These are phyloP conservation scores for Aspergillus nomiae DNA, from an alignment of 2,329 filamentous ascomycete species.

Conservation along the genomic window DNA sequence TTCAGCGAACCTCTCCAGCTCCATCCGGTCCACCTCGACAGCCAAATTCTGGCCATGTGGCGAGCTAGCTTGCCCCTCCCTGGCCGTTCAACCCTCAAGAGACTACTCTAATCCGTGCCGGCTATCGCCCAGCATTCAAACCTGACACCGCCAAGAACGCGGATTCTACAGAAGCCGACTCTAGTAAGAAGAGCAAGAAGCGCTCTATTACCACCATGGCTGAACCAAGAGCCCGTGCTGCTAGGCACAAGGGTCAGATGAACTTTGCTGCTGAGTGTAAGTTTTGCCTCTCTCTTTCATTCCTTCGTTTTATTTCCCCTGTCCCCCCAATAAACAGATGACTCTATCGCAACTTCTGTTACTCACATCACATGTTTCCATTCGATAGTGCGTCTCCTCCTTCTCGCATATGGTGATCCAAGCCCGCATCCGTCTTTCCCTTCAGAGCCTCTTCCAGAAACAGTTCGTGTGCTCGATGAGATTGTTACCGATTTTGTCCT, in stretches of 20 bases:
- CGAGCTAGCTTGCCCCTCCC: conserved; percentile 18
- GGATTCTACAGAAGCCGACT: neutral
- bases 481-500: conserved; percentile 97
- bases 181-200: conserved; percentile 13
- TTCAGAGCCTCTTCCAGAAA: conserved; percentile 75
- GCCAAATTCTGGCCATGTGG: conserved; percentile 21
- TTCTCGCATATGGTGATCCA: conserved; percentile 49
- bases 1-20: conserved; percentile 2
- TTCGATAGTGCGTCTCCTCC: conserved; percentile 41
- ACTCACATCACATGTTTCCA: neutral
- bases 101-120: conserved; percentile 24
- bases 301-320: no score
- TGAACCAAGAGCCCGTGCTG: conserved; percentile 75
- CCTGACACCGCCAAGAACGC: conserved; percentile 8
- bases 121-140: conserved; percentile 26
- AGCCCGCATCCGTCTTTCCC: conserved; percentile 64
- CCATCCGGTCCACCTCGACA: conserved; percentile 2
- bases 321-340: no score
- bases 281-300: conserved; percentile 28
- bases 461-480: conserved; percentile 85
- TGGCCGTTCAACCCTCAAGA: conserved; percentile 27
- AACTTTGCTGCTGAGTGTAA: conserved; percentile 74
- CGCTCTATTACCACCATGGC: conserved; percentile 49
- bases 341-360: neutral
- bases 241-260: conserved; percentile 80